Percentiles rank a stretch among this genome's conserved stretches.
These are phyloP conservation scores for Canna indica DNA, from an alignment of 176 grass and related monocot genomes.

Conservation along the genomic window DNA sequence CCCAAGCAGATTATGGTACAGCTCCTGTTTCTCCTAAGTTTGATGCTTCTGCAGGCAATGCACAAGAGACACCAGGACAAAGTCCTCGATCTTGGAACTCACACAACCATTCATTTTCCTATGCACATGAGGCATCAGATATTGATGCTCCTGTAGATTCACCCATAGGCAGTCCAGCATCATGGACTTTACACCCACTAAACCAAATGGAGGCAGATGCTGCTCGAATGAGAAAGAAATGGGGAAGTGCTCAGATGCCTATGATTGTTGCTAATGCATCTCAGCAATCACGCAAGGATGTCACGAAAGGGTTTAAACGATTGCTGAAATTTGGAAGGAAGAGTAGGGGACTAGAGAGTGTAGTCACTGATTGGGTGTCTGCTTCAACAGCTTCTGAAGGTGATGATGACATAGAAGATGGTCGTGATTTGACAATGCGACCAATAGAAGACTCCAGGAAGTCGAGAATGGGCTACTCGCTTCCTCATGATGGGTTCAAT, in stretches of 20 bases:
- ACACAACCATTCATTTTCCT: slow-evolving; percentile 39
- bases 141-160: slow-evolving; percentile 72
- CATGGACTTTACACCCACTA: slow-evolving; percentile 70
- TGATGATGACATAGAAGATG: slow-evolving; percentile 82
- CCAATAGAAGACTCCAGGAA: slow-evolving; percentile 72
- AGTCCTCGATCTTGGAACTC: slow-evolving; percentile 52
- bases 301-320: slow-evolving; percentile 91
- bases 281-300: slow-evolving; percentile 74
- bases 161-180: slow-evolving; percentile 54
- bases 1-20: slow-evolving; percentile 28
- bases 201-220: slow-evolving; percentile 71
- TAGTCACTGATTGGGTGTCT: slow-evolving; percentile 86
- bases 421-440: slow-evolving; percentile 46
- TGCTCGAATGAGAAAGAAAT: slow-evolving; percentile 84
- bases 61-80: slow-evolving; percentile 33
- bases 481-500: slow-evolving; percentile 38
- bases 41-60: slow-evolving; percentile 30
- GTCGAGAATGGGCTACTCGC: slow-evolving; percentile 69
- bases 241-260: slow-evolving; percentile 85
- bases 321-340: slow-evolving; percentile 98
- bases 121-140: slow-evolving; percentile 58
- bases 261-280: slow-evolving; percentile 45
- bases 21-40: slow-evolving; percentile 24
- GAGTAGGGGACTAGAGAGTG: slow-evolving; percentile 48
- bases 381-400: slow-evolving; percentile 95